Evolutionary conservation across 2,329 filamentous ascomycete genomes (phyloP).

Genomic region (Colletotrichum sp.): DNA sequence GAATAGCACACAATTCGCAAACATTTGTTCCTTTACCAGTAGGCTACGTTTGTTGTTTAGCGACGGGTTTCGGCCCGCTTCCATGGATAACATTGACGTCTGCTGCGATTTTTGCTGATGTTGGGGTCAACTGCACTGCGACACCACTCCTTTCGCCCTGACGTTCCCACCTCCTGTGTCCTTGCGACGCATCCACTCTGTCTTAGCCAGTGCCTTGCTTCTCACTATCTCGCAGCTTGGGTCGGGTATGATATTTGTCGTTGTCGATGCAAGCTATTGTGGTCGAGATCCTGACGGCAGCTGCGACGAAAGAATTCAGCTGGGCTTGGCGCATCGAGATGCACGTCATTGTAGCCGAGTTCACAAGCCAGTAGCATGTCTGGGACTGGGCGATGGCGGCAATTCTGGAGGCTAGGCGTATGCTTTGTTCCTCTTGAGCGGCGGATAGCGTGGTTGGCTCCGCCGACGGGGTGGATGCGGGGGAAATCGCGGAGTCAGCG

Average conservation of each 20-base stretch:
- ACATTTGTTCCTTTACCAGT: neutral
- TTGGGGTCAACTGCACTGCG: neutral
- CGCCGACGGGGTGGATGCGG: neutral
- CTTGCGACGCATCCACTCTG: neutral
- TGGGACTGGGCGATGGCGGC: neutral
- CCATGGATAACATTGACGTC: neutral
- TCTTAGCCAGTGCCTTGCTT: neutral
- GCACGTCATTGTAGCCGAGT: neutral
- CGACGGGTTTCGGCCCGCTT: neutral
- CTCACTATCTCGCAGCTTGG: neutral
- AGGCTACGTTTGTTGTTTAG: neutral
- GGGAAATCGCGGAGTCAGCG: neutral
- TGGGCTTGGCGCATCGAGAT: neutral
- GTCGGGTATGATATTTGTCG: neutral
- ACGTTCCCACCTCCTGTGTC: neutral
- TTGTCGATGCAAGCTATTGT: neutral
- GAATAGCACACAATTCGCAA: rapidly evolving
- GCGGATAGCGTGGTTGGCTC: neutral
- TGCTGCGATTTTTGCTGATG: neutral
- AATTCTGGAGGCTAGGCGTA: neutral
- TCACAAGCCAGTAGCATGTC: neutral
- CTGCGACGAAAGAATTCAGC: neutral
- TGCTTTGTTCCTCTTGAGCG: neutral
- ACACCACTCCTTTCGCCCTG: neutral
- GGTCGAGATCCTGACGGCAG: neutral